Percentiles rank a stretch among this genome's conserved stretches.
These are phyloP conservation scores for Blumeria graminis DNA, from an alignment of 2,329 filamentous ascomycete genomes.

Conservation along the genomic window DNA sequence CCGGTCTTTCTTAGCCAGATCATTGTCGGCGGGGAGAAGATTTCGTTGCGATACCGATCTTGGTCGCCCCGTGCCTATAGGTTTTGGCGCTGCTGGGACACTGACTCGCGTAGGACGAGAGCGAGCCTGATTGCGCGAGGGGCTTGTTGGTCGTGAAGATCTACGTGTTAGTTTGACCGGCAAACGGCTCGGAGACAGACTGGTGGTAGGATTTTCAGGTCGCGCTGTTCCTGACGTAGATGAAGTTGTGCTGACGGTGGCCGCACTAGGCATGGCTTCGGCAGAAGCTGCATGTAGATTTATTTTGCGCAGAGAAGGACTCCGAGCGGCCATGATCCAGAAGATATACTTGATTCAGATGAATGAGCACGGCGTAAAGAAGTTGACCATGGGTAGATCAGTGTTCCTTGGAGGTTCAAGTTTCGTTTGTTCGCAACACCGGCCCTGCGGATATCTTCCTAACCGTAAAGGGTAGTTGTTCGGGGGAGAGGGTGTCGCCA, in stretches of 20 bases:
- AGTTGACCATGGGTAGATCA: too few species aligned
- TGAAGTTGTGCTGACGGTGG: background rate
- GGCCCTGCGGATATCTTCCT: too few species aligned
- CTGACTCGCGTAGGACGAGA: slow-evolving; percentile 9
- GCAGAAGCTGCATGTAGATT: background rate
- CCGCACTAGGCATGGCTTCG: background rate
- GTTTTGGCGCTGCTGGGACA: background rate
- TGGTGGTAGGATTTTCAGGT: slow-evolving; percentile 3
- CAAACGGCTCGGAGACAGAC: slow-evolving; percentile 14
- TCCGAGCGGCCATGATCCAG: slow-evolving; percentile 9
- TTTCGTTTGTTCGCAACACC: too few species aligned
- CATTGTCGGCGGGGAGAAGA: slow-evolving; percentile 4
- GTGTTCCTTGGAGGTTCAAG: too few species aligned
- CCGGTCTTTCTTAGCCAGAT: slow-evolving; percentile 12
- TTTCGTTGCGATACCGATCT: slow-evolving; percentile 1
- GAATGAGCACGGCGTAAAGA: too few species aligned
- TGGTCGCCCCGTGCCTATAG: too few species aligned
- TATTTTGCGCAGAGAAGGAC: slow-evolving; percentile 9
- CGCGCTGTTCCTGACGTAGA: background rate
- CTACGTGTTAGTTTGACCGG: slow-evolving; percentile 12
- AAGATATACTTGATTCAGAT: too few species aligned
- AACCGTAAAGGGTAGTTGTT: too few species aligned
- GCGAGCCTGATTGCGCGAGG: slow-evolving; percentile 8
- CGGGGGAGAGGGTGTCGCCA: too few species aligned
- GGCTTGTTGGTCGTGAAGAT: slow-evolving; percentile 8